Evolutionary conservation across 106 monocot genomes (phyloP).

Genomic region (Xerophyta viscosa): DNA sequence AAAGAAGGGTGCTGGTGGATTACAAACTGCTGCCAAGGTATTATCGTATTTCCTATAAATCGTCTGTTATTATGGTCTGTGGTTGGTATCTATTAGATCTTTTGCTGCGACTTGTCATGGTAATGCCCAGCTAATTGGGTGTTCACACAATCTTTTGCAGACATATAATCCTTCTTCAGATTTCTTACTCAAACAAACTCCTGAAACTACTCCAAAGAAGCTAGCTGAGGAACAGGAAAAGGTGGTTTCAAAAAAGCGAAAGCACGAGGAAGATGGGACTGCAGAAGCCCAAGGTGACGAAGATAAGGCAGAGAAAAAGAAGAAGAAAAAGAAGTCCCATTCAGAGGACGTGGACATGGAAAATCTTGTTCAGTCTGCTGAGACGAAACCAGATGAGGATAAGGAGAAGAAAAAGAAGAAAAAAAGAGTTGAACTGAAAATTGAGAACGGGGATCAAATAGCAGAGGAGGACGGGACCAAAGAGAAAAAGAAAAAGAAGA

Average conservation of each 20-base stretch:
- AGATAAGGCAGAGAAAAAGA: constrained; percentile 3
- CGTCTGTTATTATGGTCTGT: background rate
- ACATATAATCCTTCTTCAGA: constrained; percentile 61
- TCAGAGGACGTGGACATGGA: too few relatives aligned
- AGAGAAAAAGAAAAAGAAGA: too few relatives aligned
- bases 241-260: constrained; percentile 23
- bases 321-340: too few relatives aligned
- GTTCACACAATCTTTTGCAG: constrained; percentile 12
- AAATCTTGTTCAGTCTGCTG: too few relatives aligned
- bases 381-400: too few relatives aligned
- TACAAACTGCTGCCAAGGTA: constrained; percentile 87
- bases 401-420: too few relatives aligned
- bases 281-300: constrained; percentile 8
- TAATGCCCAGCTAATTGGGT: background rate
- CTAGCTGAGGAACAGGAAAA: constrained; percentile 7
- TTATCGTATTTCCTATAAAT: background rate
- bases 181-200: constrained; percentile 22
- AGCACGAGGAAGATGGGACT: constrained; percentile 19
- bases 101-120: background rate
- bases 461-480: too few relatives aligned
- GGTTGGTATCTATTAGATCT: background rate
- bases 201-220: constrained; percentile 5
- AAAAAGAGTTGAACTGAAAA: too few relatives aligned
- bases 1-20: constrained; percentile 77
- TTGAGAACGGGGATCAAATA: too few relatives aligned